Evolutionary conservation across 164 flowering plant species (phyloP).

Genomic region (Vitis labrusca): DNA sequence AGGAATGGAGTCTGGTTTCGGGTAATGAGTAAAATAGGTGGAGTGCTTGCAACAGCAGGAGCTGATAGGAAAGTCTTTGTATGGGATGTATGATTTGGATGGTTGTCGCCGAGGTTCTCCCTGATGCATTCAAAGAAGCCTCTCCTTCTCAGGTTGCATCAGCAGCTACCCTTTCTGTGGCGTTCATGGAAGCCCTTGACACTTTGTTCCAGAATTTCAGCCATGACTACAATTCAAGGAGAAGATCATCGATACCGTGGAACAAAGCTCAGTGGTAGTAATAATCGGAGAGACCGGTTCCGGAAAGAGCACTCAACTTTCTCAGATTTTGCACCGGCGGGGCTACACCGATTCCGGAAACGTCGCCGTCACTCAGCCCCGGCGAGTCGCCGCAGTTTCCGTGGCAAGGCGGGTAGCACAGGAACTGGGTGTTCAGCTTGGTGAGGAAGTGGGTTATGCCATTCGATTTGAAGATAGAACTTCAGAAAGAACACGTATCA

Average conservation of each 20-base stretch:
- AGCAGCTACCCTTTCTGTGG: background rate
- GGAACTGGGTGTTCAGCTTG: conserved; percentile 80
- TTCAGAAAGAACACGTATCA: conserved; percentile 75
- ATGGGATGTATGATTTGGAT: too few relatives aligned
- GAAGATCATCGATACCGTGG: conserved; percentile 72
- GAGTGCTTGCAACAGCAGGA: too few relatives aligned
- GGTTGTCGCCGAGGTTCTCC: too few relatives aligned
- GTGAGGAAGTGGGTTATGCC: conserved; percentile 98
- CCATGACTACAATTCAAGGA: conserved; percentile 66
- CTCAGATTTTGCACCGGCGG: conserved; percentile 76
- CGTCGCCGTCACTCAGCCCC: conserved; percentile 89
- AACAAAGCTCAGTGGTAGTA: conserved; percentile 67
- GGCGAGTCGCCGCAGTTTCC: conserved; percentile 95
- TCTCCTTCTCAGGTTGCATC: too few relatives aligned
- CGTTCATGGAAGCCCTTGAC: background rate
- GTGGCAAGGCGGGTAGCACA: conserved; percentile 90
- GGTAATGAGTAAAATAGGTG: too few relatives aligned
- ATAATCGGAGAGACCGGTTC: conserved; percentile 97
- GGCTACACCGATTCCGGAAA: conserved; percentile 72
- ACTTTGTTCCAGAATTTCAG: background rate
- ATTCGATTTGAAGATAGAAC: conserved; percentile 97
- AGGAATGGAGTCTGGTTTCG: too few relatives aligned
- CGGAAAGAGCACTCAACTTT: conserved; percentile 98
- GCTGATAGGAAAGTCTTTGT: too few relatives aligned
- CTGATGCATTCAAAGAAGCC: too few relatives aligned